These are phyloP conservation scores for Cryptococcus sp. DNA, from an alignment of 1,284 basidiomycete species.

Conservation along the genomic window DNA sequence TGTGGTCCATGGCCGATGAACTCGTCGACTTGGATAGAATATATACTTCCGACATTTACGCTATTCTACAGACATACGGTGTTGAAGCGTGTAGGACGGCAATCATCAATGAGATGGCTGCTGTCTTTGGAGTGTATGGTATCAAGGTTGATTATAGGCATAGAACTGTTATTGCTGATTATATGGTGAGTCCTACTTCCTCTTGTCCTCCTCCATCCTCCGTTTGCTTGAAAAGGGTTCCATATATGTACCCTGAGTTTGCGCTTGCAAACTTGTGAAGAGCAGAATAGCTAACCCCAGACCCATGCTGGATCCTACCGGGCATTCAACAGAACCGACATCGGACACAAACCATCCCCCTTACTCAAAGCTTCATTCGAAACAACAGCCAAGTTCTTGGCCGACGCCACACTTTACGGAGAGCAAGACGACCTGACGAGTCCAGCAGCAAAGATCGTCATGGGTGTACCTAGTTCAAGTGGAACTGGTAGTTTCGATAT, in stretches of 20 bases:
- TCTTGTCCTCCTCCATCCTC: not conserved
- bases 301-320: constrained; percentile 96
- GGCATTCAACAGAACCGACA: constrained; percentile 95
- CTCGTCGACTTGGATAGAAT: constrained; percentile 80
- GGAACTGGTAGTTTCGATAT: constrained; percentile 85
- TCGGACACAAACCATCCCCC: constrained; percentile 85
- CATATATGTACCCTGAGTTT: not conserved
- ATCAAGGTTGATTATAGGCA: constrained; percentile 95
- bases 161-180: constrained; percentile 95
- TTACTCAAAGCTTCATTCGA: constrained; percentile 96
- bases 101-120: constrained; percentile 79
- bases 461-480: constrained; percentile 74
- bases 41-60: constrained; percentile 94
- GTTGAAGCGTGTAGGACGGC: constrained; percentile 94
- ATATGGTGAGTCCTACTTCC: constrained; percentile 67
- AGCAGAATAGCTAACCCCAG: constrained; percentile 48
- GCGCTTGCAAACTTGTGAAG: not conserved
- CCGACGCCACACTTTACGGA: constrained; percentile 88
- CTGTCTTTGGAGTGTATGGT: constrained; percentile 94
- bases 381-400: constrained; percentile 92
- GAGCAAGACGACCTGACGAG: constrained; percentile 89
- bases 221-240: not conserved
- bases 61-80: constrained; percentile 86
- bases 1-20: constrained; percentile 79
- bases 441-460: constrained; percentile 79